These are phyloP conservation scores for Hericium erinaceus DNA, from an alignment of 768 basidiomycete genomes.

Conservation along the genomic window DNA sequence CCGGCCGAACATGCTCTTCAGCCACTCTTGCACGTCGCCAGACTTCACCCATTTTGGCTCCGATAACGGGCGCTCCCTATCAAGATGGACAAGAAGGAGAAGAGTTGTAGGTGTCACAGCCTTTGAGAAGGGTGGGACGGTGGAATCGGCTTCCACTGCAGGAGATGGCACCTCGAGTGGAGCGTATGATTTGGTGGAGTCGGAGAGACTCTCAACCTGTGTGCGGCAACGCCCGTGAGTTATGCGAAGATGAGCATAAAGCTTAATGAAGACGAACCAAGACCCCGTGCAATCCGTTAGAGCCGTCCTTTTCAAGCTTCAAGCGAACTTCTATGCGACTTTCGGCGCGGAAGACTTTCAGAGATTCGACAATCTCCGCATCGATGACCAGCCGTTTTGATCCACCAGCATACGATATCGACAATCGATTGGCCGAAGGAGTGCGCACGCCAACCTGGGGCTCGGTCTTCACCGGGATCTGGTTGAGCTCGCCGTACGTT, in stretches of 20 bases:
- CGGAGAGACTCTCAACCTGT: constrained; percentile 70
- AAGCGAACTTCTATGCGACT: constrained; percentile 81
- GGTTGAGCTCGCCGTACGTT: constrained; percentile 8
- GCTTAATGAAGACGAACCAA: constrained; percentile 39
- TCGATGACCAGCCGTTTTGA: constrained; percentile 82
- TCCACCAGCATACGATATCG: constrained; percentile 90
- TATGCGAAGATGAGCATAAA: neutral
- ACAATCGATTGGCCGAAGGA: constrained; percentile 79
- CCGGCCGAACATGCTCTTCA: constrained; percentile 77
- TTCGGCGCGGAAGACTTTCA: constrained; percentile 73
- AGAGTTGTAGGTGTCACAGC: constrained; percentile 42
- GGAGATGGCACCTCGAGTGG: constrained; percentile 42
- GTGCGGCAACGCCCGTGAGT: constrained; percentile 3
- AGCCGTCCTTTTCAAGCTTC: constrained; percentile 45
- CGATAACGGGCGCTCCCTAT: constrained; percentile 80
- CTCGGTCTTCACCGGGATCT: constrained; percentile 20
- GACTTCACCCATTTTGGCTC: constrained; percentile 97
- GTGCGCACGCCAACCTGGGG: constrained; percentile 24
- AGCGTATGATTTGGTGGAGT: constrained; percentile 61
- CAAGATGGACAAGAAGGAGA: constrained; percentile 70
- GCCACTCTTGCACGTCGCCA: constrained; percentile 91
- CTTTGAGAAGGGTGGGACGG: constrained; percentile 67
- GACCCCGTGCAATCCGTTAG: constrained; percentile 60
- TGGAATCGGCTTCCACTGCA: constrained; percentile 40
- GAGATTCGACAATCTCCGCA: constrained; percentile 73